Percentiles rank a stretch among this genome's conserved stretches.
Conservation (phyloP, 169 alveolate genomes). For the Pseudocohnilembus persalinus region DNA sequence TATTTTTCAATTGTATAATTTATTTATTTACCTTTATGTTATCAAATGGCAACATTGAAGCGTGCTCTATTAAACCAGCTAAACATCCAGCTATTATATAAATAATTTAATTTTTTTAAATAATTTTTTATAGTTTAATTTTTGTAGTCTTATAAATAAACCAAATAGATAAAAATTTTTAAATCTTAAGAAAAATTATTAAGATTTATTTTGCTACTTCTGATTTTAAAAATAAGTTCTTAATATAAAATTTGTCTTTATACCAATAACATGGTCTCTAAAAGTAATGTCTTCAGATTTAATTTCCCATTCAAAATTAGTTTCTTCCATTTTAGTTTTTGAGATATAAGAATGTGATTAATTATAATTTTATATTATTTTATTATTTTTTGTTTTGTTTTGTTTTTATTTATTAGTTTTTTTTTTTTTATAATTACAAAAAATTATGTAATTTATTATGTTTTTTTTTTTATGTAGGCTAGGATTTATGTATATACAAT, state of each 20-base stretch:
- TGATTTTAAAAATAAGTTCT: neutral
- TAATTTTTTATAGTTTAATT: neutral
- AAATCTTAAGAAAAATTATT: neutral
- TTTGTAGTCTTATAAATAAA: neutral
- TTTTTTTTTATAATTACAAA: too few relatives aligned
- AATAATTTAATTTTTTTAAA: neutral
- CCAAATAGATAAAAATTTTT: neutral
- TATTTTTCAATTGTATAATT: too few relatives aligned
- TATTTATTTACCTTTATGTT: slow-evolving; percentile 82
- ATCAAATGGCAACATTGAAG: slow-evolving; percentile 95
- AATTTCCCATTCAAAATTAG: slow-evolving; percentile 51
- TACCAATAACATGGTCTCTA: slow-evolving; percentile 86
- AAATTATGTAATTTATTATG: too few relatives aligned
- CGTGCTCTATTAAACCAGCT: slow-evolving; percentile 99
- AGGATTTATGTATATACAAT: too few relatives aligned
- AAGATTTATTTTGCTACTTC: neutral
- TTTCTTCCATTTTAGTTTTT: neutral
- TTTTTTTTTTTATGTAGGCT: too few relatives aligned
- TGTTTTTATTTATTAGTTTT: too few relatives aligned
- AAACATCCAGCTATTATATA: slow-evolving; percentile 90
- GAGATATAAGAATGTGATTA: too few relatives aligned
- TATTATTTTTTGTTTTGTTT: too few relatives aligned
- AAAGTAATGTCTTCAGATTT: slow-evolving; percentile 88
- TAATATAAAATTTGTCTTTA: neutral
- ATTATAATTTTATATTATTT: too few relatives aligned